Evolutionary conservation across 2,329 filamentous ascomycete species (phyloP).

Genomic region (Diaporthe capsici): DNA sequence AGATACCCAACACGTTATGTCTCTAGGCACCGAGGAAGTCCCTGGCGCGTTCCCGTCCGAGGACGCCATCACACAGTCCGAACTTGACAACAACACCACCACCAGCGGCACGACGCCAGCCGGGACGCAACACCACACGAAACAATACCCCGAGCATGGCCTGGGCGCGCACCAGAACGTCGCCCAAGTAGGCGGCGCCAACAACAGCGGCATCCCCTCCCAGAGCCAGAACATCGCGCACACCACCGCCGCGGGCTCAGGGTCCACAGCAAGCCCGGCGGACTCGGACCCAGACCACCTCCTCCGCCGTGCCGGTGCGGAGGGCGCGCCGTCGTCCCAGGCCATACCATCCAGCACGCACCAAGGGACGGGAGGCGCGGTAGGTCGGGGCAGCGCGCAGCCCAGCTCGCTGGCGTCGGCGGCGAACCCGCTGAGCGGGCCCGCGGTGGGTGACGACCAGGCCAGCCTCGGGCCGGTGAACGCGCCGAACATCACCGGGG

Average conservation of each 20-base stretch:
- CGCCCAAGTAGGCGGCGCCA: slow-evolving; percentile 4
- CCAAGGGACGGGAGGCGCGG: too few relatives aligned
- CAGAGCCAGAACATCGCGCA: slow-evolving; percentile 18
- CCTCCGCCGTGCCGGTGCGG: background rate
- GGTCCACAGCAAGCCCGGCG: background rate
- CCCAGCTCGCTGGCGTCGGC: background rate
- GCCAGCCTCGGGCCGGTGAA: background rate
- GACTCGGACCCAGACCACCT: slow-evolving; percentile 13
- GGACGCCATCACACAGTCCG: background rate
- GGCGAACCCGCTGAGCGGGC: slow-evolving; percentile 11
- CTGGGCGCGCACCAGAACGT: slow-evolving; percentile 4
- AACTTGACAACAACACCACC: background rate
- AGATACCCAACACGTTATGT: background rate
- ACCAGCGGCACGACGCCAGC: background rate
- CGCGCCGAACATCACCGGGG: background rate
- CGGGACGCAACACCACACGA: background rate
- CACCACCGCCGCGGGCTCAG: background rate
- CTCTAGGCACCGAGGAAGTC: background rate
- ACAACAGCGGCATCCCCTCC: background rate
- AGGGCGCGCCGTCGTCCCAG: background rate
- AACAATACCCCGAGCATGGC: background rate
- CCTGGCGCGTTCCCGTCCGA: slow-evolving; percentile 23
- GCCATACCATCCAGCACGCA: too few relatives aligned
- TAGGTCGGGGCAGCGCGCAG: background rate
- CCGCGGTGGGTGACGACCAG: background rate